Evolutionary conservation across 2,329 filamentous ascomycete species (phyloP), one percentile per base, ranked within the genome.

Genomic region (Xylaria sp.): DNA sequence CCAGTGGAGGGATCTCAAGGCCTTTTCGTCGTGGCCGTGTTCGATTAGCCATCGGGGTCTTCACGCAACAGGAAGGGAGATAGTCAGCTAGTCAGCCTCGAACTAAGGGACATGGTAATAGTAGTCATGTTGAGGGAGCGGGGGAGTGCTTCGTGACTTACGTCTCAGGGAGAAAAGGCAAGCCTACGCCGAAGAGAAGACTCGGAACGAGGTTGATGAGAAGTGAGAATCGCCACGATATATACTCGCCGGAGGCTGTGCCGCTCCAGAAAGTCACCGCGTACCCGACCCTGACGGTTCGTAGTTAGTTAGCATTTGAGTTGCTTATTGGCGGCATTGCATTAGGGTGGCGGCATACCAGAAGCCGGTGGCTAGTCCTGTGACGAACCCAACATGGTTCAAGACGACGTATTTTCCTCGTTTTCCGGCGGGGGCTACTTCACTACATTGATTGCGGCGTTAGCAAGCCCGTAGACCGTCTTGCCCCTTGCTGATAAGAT

Each of bases 21-120:
- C 86, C 12, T 78, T 76, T 2, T 83, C 82, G 40, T 77, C 73
- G 18, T 81, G 77, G 29, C 81, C 82, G 40, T 85, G 82, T 66
- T 87, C 85, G n/a, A 87, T 79, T 4, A 89, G 82, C 87, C 87
- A 89, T 32, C 87, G 84, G 0, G 87, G 86, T 10, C 86, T 86
- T 10, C 32, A 13, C 5, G 21, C 51, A 27, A 5, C 35, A 21
- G 25, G 37, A 37, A 48, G n/a, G 27, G 2, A 37, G 9, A 42
- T 12, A 16, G 37, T 60, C 10, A 55, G 44, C 16, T 3, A 5
- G 29, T 21, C 13, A 4, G 51, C 51, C 10, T 13, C 25, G 47
- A 13, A 44, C 37, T 35, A 4, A 54, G 21, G 37, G 53, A 18
- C 50, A 35, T 40, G 1, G 13, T 16, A n/a, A 27, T 32, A 9